Base-by-base conservation (phyloP, 1,284 basidiomycete genomes). In the Ganoderma multipileum region DNA sequence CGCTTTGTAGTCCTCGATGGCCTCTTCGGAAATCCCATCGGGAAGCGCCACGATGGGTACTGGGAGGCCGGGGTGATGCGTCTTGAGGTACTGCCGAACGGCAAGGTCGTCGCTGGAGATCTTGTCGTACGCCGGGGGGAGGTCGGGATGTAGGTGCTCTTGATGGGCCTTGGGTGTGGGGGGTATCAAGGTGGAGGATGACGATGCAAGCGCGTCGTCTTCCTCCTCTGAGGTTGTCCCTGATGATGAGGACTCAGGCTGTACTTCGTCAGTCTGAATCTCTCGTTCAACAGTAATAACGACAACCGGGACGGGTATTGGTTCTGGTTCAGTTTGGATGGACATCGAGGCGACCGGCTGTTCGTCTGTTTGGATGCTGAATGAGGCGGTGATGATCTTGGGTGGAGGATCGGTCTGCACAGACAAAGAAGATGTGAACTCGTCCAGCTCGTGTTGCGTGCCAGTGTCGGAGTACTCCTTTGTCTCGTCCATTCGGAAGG, bases 91-190 rank as follows among this genome's bases (percentile, higher is more conserved):
- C 62, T 89, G 90, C 28, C 84, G 84, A 74, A 85, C 82, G 50
- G 88, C 86, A 55, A 85, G 81, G 69, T 86, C 83, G 44, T 85
- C 79, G 18, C 81, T 80, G 66, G 83, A 75, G 36, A 84, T 81
- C 73, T 89, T 87, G 71, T 87, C 83, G 74, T 93, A 94, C 1
- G 92, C 88, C 0, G 91, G 91, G 0, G 92, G 92, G 30, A 89
- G 83, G 72, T 93, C 91, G 20, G 72, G 61, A 69, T 72, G 73
- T 20, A 78, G 76, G 39, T 76, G 77, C 26, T 80, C 79, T 9
- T 80, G 73, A 41, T 82, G 80, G 23, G 85, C 82, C 75, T 87
- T 89, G 14, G 91, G 89, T 6, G 90, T 91, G 0, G 90, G 85
- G 1, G 90, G 90, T 9, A 89, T 80, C 66, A 91, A 83, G 3